Conservation (phyloP, 108 stramenopile genomes). For the Mediolabrus comicus region DNA sequence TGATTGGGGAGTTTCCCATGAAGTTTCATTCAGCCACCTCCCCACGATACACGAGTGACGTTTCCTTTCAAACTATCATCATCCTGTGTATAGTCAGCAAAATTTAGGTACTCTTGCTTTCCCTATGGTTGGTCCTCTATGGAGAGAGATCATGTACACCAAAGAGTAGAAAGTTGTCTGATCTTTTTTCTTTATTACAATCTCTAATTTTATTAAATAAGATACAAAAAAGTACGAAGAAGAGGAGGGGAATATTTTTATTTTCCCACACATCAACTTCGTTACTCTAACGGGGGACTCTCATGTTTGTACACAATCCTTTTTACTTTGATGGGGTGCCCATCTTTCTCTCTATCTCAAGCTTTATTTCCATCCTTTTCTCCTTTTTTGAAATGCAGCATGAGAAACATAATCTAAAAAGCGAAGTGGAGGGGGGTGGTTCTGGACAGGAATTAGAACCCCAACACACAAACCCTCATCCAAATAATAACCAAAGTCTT, state of each 20-base stretch:
- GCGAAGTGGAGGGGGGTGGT: neutral
- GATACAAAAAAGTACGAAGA: neutral
- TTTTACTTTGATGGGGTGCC: too few species aligned
- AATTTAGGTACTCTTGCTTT: too few species aligned
- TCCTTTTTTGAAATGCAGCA: neutral
- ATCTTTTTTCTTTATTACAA: neutral
- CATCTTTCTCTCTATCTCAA: neutral
- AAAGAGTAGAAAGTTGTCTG: too few species aligned
- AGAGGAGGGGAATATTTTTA: neutral
- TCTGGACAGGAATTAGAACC: neutral
- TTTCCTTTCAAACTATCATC: too few species aligned
- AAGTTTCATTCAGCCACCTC: too few species aligned
- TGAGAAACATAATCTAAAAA: neutral
- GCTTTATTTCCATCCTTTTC: neutral
- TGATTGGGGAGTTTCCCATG: too few species aligned
- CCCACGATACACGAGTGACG: too few species aligned
- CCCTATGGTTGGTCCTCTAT: too few species aligned
- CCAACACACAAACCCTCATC: neutral
- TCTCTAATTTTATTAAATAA: slow-evolving; percentile 2
- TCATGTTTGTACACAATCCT: neutral
- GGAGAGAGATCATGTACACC: too few species aligned
- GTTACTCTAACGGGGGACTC: too few species aligned
- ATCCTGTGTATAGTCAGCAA: too few species aligned
- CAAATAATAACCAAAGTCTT: neutral
- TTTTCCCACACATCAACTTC: too few species aligned